A percentile compares a stretch with the other conserved stretches of the same genome.
Evolutionary conservation across 768 basidiomycete genomes (phyloP).

Genomic region (Crepidotus variabilis): DNA sequence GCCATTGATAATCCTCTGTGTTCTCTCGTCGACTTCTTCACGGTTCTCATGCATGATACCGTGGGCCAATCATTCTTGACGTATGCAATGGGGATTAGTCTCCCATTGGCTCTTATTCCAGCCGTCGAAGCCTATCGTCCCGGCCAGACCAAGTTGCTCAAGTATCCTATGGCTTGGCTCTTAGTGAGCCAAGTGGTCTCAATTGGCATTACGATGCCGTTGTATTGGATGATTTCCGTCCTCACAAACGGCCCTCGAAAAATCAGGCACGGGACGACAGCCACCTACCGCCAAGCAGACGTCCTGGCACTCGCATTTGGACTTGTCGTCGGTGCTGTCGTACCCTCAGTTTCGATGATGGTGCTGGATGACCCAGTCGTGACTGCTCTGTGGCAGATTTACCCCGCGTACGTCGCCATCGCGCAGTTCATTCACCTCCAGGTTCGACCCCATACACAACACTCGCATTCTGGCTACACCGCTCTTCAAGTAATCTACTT

Average conservation of each 20-base stretch:
- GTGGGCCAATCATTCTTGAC: conserved; percentile 26
- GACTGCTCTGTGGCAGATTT: conserved; percentile 53
- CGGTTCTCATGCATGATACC: conserved; percentile 31
- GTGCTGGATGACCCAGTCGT: conserved; percentile 34
- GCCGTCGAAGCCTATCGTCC: conserved; percentile 41
- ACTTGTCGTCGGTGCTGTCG: conserved; percentile 36
- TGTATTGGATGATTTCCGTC: conserved; percentile 47
- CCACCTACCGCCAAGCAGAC: conserved; percentile 33
- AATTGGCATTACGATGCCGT: conserved; percentile 39
- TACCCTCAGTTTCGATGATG: conserved; percentile 47
- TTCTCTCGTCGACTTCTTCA: conserved; percentile 44
- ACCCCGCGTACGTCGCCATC: conserved; percentile 44
- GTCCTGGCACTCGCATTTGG: conserved; percentile 53
- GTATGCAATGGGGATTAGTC: conserved; percentile 32
- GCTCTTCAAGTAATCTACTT: conserved; percentile 36
- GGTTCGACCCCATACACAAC: conserved; percentile 30
- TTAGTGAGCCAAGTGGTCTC: conserved; percentile 37
- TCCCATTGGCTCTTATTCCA: conserved; percentile 37
- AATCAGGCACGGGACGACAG: conserved; percentile 12
- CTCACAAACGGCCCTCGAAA: conserved; percentile 30
- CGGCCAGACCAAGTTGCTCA: conserved; percentile 29
- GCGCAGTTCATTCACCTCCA: conserved; percentile 35
- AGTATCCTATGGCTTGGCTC: conserved; percentile 38
- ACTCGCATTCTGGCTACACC: conserved; percentile 31
- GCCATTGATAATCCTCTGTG: conserved; percentile 38